Base-by-base conservation (phyloP, 805 yeast species). In the Candida xiaguanensis region DNA sequence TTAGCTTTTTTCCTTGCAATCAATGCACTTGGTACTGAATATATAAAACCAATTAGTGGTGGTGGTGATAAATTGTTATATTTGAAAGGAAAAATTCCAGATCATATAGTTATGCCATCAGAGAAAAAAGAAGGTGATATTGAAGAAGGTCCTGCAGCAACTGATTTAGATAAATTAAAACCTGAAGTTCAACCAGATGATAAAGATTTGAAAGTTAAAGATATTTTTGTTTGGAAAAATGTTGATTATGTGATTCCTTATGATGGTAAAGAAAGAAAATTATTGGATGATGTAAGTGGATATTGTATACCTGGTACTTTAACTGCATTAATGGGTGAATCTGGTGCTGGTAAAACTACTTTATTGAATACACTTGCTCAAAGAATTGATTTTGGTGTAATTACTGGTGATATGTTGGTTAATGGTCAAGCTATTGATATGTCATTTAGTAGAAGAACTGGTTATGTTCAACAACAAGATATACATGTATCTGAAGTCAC, bases 341-440 rank as follows among this genome's bases (percentile, higher is more conserved):
- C 81, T n/a, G 81, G 82, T 54, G 80, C 80, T 20, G 81, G 82
- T 52, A 77, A 77, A 49, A 77, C 81, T 8, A 77, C 81, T 8
- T 56, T 77, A 39, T 62, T 77, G 48, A 77, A 77, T 53, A 70
- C 70, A 15, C 59, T 76, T 41, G 74, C 80, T 31, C 75, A 73
- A 48, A 63, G 82, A 56, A 66, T 72, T 43, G 71, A 74, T 28
- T 65, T 67, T 58, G 84, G 84, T 57, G 74, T 73, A 24, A 67
- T 78, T 35, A 69, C 80, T 20, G 83, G 83, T 47, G 75, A 72
- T 30, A 72, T 75, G 70, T 60, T 76, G 48, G 81, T 78, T 26
- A 76, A 76, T 53, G 82, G 82, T 37, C 54, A 59, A 25, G 65
- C 71, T 20, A 56, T 76, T 43, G 75, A 69, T 45, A 43, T 54